Evolutionary conservation across 768 basidiomycete genomes (phyloP).

Genomic region (Floccularia luteovirens): DNA sequence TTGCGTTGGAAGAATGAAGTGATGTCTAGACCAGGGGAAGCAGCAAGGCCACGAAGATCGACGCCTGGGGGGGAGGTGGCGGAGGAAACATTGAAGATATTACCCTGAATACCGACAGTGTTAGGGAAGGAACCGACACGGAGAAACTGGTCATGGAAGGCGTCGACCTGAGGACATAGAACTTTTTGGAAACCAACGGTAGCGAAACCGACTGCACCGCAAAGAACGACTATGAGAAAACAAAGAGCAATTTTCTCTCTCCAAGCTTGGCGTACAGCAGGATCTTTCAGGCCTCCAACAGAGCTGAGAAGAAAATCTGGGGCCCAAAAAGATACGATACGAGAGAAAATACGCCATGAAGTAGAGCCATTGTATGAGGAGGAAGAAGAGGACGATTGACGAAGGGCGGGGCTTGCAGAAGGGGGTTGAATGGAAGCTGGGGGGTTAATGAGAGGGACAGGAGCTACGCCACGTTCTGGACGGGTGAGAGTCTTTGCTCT

Average conservation of each 20-base stretch:
- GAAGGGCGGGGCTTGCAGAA: slow-evolving; percentile 4
- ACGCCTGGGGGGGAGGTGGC: slow-evolving; percentile 43
- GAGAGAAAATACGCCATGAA: slow-evolving; percentile 79
- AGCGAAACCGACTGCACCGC: slow-evolving; percentile 77
- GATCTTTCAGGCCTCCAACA: slow-evolving; percentile 76
- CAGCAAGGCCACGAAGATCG: slow-evolving; percentile 50
- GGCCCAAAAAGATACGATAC: slow-evolving; percentile 85
- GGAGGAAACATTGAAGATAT: slow-evolving; percentile 64
- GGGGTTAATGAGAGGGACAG: slow-evolving; percentile 31
- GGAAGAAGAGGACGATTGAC: not conserved
- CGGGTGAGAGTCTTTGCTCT: slow-evolving; percentile 94
- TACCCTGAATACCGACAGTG: slow-evolving; percentile 72
- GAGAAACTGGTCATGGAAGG: slow-evolving; percentile 36
- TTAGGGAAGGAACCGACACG: slow-evolving; percentile 49
- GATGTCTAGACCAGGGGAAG: slow-evolving; percentile 77
- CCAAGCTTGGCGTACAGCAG: slow-evolving; percentile 83
- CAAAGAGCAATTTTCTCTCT: slow-evolving; percentile 95
- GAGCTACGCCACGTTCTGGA: slow-evolving; percentile 91
- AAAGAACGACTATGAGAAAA: slow-evolving; percentile 75
- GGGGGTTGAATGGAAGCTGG: slow-evolving; percentile 23
- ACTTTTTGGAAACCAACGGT: slow-evolving; percentile 93
- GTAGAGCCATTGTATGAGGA: slow-evolving; percentile 37
- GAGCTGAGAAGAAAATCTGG: slow-evolving; percentile 69
- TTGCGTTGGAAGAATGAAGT: slow-evolving; percentile 76
- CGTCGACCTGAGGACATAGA: slow-evolving; percentile 65